Percentiles rank a stretch among this genome's conserved stretches.
phyloP scores from a whole-genome alignment of 352 stramenopile genomes.

The Globisporangium ultimum region DNA sequence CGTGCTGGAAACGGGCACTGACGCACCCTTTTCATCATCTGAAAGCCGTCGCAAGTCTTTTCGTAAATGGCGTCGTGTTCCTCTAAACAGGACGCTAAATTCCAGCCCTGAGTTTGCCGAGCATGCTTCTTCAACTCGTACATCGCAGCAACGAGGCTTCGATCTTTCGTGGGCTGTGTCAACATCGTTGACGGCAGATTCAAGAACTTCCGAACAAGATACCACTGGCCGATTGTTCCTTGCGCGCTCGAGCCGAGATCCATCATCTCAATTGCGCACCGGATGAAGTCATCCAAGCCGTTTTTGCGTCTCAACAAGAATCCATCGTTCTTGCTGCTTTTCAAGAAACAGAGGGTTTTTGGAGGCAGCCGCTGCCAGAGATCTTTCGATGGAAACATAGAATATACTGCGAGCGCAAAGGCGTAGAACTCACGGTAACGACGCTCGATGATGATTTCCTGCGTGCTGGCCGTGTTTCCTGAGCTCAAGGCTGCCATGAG shows the following conservation, averaged over 20 bases:
- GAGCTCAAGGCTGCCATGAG: conserved; percentile 8
- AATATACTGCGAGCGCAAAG: conserved; percentile 53
- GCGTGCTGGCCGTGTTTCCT: not conserved
- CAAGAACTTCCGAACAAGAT: conserved; percentile 62
- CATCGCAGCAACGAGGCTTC: conserved; percentile 41
- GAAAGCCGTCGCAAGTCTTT: conserved; percentile 53
- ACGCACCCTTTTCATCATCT: conserved; percentile 61
- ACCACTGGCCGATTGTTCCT: conserved; percentile 59
- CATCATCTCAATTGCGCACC: conserved; percentile 55
- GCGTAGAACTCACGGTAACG: conserved; percentile 79
- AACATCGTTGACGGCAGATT: conserved; percentile 37
- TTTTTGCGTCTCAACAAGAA: conserved; percentile 65
- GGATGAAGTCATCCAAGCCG: conserved; percentile 67
- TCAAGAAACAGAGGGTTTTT: conserved; percentile 61
- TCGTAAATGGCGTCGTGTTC: conserved; percentile 55
- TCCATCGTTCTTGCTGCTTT: conserved; percentile 30
- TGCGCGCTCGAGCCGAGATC: conserved; percentile 38
- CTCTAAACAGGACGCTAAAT: conserved; percentile 20
- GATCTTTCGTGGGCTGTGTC: conserved; percentile 45
- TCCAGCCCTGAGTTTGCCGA: conserved; percentile 36
- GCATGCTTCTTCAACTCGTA: conserved; percentile 53
- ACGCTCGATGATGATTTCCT: conserved; percentile 54
- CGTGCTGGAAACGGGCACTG: conserved; percentile 62
- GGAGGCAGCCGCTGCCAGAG: conserved; percentile 57
- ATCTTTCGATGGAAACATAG: conserved; percentile 59